Evolutionary conservation across 495 filamentous ascomycete species (phyloP), one percentile per base, ranked within the genome.

Genomic region (Cryomyces minteri): DNA sequence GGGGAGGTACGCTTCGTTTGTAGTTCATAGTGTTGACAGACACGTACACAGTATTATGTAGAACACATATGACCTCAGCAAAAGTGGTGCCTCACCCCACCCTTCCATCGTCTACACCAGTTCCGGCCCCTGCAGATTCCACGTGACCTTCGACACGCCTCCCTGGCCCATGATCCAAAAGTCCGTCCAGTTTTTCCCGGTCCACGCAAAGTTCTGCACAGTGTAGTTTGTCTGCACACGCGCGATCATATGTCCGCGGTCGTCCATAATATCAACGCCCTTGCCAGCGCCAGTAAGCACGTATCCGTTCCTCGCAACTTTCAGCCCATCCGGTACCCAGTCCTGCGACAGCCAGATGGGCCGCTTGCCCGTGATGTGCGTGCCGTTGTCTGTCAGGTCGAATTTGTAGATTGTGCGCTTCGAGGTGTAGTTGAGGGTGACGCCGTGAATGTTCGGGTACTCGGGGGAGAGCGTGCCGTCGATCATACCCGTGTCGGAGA

Each of bases 341-440:
- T 52, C 47, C 38, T 45, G 34, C 7, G 46, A 32, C 29, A 51
- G 43, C n/a, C 14, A 46, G 51, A 49, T 43, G 12, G 41, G 37
- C 6, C 41, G 31, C 51, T 40, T 10, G 14, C 51, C 52, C 30
- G 53, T 57, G 42, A 40, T 48, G 31, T 49, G 34, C 5, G 41
- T 40, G 5, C 66, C 68, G 11, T 55, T 57, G 47, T 70, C 67
- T 42, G 57, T 58, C 28, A 25, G 28, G 32, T 44, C 48, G 50
- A 44, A 49, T 31, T 52, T 52, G 50, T 33, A 52, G 7, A 52
- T 31, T 6, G 40, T 34, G 29, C 50, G 46, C 6, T 28, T 6
- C 43, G 37, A 46, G 28, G 50, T 52, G 30, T 48, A 40, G 38
- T 52, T 49, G 37, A 49, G 41, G 5, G 39, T 40, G 4, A 33